Evolutionary conservation across 2,329 filamentous ascomycete species (phyloP), one percentile per base, ranked within the genome.

Genomic region (Triangularia setosa): DNA sequence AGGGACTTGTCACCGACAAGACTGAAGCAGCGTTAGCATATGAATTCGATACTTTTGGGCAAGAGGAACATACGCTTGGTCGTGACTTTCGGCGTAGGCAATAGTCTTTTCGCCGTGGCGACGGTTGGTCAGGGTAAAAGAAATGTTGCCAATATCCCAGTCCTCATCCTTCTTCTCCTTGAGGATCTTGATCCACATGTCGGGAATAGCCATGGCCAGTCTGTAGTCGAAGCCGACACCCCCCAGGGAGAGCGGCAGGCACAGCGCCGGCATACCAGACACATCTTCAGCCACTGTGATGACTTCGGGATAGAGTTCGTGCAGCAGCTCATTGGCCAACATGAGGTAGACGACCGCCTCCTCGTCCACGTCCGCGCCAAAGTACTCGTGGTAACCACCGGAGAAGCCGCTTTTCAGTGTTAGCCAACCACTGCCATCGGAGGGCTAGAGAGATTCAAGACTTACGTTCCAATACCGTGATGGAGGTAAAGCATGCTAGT

Each of bases 181-280:
- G 67, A 98, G 78, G 74, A 96, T 92, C 80, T 99, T 99, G 83
- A 99, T 99, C 87, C 96, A 99, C 87, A 99, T 91, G 76, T 99
- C 95, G 3, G 95, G 95, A 67, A 99, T 88, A 4, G 95, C 95
- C 95, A 99, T 99, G 62, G 93, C 93, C 30, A 99, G 86, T 70
- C 95, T 88, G 78, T 99, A 99, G 79, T 99, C 95, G 75, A 99
- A 99, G 25, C 95, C 95, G 70, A 98, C 87, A 67, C 95, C 95
- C 18, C 95, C 95, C 1, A 97, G 82, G 1, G 90, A 89, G 44
- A 97, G 81, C 6, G 91, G 88, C 40, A 99, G 78, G 77, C 95
- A 98, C 57, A 99, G 82, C n/a, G 93, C 94, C 16, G 95, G 95
- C 95, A 99, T 99, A 18, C 95, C 95, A 7, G 94, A 98, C 9